phyloP scores from a whole-genome alignment of 208 protist species.

The Blastocrithidia nonstop region DNA sequence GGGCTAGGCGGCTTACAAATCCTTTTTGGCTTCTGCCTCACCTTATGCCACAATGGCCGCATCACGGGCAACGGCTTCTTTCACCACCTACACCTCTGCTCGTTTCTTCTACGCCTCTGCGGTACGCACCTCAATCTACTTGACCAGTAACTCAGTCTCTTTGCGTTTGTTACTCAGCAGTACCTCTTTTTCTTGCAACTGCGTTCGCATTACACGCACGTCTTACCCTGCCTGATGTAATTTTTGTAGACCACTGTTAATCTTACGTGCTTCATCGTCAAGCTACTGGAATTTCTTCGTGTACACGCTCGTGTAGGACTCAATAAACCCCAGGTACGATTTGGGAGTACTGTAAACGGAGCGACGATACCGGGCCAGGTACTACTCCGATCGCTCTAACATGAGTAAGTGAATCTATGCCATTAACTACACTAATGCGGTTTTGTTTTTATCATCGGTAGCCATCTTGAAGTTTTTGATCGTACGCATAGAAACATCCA shows the following conservation, averaged over 20 bases:
- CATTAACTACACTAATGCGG: slow-evolving; percentile 83
- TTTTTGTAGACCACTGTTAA: slow-evolving; percentile 90
- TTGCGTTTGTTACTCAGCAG: slow-evolving; percentile 82
- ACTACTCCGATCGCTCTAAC: slow-evolving; percentile 82
- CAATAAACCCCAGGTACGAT: slow-evolving; percentile 90
- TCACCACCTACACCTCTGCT: slow-evolving; percentile 87
- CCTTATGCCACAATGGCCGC: slow-evolving; percentile 78
- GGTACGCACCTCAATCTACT: slow-evolving; percentile 88
- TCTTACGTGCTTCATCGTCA: slow-evolving; percentile 83
- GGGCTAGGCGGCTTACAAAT: slow-evolving; percentile 88
- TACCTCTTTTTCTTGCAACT: slow-evolving; percentile 91
- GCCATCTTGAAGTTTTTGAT: slow-evolving; percentile 88
- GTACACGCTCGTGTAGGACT: slow-evolving; percentile 86
- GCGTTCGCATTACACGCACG: slow-evolving; percentile 88
- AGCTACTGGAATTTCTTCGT: slow-evolving; percentile 86
- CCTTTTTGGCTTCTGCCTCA: slow-evolving; percentile 92
- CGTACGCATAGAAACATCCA: slow-evolving; percentile 84
- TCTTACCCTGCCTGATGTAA: slow-evolving; percentile 88
- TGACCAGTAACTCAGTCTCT: slow-evolving; percentile 87
- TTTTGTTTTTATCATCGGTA: slow-evolving; percentile 80
- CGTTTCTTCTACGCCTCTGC: slow-evolving; percentile 92
- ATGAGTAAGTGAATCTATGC: slow-evolving; percentile 84
- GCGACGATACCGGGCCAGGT: slow-evolving; percentile 86
- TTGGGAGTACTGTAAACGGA: slow-evolving; percentile 89
- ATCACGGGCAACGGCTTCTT: slow-evolving; percentile 81